Conservation (phyloP, 768 basidiomycete genomes). For the Russula emetica region DNA sequence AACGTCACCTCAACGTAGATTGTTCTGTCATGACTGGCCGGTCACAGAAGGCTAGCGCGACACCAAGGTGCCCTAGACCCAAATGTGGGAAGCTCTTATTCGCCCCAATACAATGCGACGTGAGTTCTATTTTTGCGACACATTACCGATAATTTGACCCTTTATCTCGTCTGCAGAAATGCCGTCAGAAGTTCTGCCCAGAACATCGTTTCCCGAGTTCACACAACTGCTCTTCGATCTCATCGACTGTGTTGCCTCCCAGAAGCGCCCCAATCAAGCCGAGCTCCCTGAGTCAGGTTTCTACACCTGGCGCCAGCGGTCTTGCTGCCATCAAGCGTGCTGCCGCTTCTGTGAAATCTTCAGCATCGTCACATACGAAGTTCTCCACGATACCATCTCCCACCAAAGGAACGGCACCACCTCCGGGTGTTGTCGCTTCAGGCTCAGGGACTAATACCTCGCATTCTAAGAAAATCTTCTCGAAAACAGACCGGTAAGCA, state of each 20-base stretch:
- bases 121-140: slow-evolving; percentile 38
- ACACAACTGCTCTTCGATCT: slow-evolving; percentile 49
- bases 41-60: slow-evolving; percentile 43
- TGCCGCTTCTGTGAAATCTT: slow-evolving; percentile 10
- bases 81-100: slow-evolving; percentile 73
- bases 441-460: slow-evolving; percentile 20
- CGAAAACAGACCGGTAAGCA: slow-evolving; percentile 62
- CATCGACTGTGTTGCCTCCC: slow-evolving; percentile 22
- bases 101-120: slow-evolving; percentile 68
- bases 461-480: slow-evolving; percentile 38
- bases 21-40: slow-evolving; percentile 70
- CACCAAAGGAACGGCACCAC: slow-evolving; percentile 25
- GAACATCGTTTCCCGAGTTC: slow-evolving; percentile 75
- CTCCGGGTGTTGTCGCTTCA: slow-evolving; percentile 24
- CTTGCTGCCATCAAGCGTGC: slow-evolving; percentile 32
- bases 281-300: slow-evolving; percentile 26
- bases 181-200: slow-evolving; percentile 68
- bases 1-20: slow-evolving; percentile 60
- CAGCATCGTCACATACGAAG: slow-evolving; percentile 30
- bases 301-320: slow-evolving; percentile 33
- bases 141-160: neutral
- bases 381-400: slow-evolving; percentile 33
- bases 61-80: slow-evolving; percentile 54
- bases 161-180: slow-evolving; percentile 46
- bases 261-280: slow-evolving; percentile 23